Base-by-base conservation (phyloP, 352 stramenopile species). In the Phytophthora cryptogea region DNA sequence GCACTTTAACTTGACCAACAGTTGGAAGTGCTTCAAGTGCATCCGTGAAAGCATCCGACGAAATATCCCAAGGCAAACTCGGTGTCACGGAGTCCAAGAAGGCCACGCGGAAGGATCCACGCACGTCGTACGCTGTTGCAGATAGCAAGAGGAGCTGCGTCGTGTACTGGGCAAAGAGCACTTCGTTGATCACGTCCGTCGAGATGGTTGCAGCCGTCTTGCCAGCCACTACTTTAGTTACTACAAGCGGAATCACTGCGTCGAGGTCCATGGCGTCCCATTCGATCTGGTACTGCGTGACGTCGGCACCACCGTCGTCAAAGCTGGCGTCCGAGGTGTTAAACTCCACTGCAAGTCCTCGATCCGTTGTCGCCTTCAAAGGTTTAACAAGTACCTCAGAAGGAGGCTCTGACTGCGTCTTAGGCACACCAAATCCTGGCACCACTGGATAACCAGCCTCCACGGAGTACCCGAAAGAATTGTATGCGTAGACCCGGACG, bases 271-370 rank as follows among this genome's bases (percentile, higher is more conserved):
- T 91, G 3, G 75, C 80, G 59, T 98, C 94, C 92, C 92, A 99
- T 43, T 98, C 90, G 46, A 99, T 85, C 54, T 92, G 90, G 64
- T 97, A 97, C 53, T 90, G 72, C 10, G 70, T 95, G n/a, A 97
- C 79, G 1, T 69, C 63, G 0, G 83, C 77, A 7, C 92, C 92
- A 5, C 92, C 92, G 42, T 95, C 79, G 57, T 97, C 77, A 52
- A 82, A 78, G 9, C 67, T 75, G 16, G 48, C 44, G 6, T n/a
- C 49, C 3, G 56, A 66, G 0, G 80, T 76, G 30, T 89, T 84
- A 54, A 98, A 98, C 3, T 57, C 66, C 7, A 98, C 83, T 5
- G 76, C 54, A 6, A 98, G 60, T 33, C 79, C 88, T 57, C 31
- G 39, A 2, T 73, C 42, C 57, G 50, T 33, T 74, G 61, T 47